Base-by-base conservation (phyloP, 169 alveolate genomes). In the Plasmodium vinckei region DNA sequence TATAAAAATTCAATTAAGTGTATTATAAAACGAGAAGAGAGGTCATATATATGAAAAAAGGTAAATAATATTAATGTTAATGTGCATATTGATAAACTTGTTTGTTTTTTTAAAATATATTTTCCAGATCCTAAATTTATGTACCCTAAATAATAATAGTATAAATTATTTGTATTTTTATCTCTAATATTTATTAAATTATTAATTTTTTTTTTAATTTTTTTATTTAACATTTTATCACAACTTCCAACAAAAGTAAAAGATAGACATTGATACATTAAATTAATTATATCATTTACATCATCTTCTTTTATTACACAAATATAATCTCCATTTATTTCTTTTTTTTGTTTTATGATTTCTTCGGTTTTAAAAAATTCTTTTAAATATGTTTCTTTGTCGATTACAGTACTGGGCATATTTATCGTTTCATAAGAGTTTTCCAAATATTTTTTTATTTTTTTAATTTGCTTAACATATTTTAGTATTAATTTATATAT, bases 101-200 rank as follows among this genome's bases (percentile, higher is more conserved):
- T 86, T 25, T 86, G 57, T 47, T 63, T 86, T 86, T 86, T 86
- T 61, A 86, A 65, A 2, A 86, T 59, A 70, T 47, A 86, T 57
- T 86, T 86, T 13, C 91, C 91, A 60, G 68, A 61, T 63, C 91
- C 91, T 86, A 86, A 72, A 39, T 86, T 86, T n/a, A 86, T 70
- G 21, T 86, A 86, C 9, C 91, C 91, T 42, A 86, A 86, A 64
- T 86, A 86, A 65, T 86, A 86, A 51, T 86, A 70, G 57, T 86
- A 86, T 33, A 86, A 60, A 86, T 86, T 86, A 59, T 86, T 47
- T 42, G 65, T 57, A 53, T 86, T 86, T 44, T 86, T 68, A 70
- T 65, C 86, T 57, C 77, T 68, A 19, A 70, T 61, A 49, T 69
- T 70, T 7, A 86, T 68, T 13, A 60, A 25, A 46, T 49, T 69